Percentiles rank a stretch among this genome's conserved stretches.
Conservation (phyloP, 2,329 filamentous ascomycete species). For the Aspergillus candidus region DNA sequence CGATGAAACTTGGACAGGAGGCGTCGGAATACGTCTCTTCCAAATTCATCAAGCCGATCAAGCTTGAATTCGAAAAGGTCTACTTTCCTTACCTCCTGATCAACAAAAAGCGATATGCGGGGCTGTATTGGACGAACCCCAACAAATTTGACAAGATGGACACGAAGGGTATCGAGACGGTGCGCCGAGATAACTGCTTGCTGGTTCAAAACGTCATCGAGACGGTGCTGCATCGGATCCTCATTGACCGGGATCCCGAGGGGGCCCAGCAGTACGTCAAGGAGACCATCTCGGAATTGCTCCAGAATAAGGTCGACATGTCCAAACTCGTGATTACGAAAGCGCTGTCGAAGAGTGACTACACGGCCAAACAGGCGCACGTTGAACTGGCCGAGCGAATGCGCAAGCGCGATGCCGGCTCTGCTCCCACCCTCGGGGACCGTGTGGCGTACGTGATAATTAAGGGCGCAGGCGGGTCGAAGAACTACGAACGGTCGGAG, state of each 20-base stretch:
- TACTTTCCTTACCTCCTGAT: slow-evolving; percentile 97
- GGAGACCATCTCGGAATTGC: slow-evolving; percentile 84
- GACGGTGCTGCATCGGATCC: slow-evolving; percentile 87
- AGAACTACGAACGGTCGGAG: slow-evolving; percentile 95
- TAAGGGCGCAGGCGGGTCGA: slow-evolving; percentile 79
- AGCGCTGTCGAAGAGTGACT: slow-evolving; percentile 83
- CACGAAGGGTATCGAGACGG: slow-evolving; percentile 97
- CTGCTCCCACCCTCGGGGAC: slow-evolving; percentile 85
- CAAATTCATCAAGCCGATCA: slow-evolving; percentile 95
- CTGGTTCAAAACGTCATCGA: slow-evolving; percentile 96
- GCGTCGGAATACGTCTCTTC: slow-evolving; percentile 80
- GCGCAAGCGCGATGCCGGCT: slow-evolving; percentile 93
- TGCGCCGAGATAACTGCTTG: slow-evolving; percentile 91
- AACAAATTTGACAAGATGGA: slow-evolving; percentile 99
- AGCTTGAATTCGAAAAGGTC: slow-evolving; percentile 98
- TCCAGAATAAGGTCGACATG: slow-evolving; percentile 98
- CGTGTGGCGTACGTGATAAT: slow-evolving; percentile 98
- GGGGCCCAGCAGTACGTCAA: slow-evolving; percentile 96
- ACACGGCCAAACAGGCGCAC: slow-evolving; percentile 89
- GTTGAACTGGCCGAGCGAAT: slow-evolving; percentile 93
- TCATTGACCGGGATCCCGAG: slow-evolving; percentile 85
- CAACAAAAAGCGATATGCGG: slow-evolving; percentile 99
- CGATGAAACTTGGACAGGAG: slow-evolving; percentile 94
- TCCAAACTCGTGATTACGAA: slow-evolving; percentile 99
- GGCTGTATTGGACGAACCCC: slow-evolving; percentile 93